Evolutionary conservation across 2,329 filamentous ascomycete species (phyloP).

Genomic region (Aspergillus puulaauensis): DNA sequence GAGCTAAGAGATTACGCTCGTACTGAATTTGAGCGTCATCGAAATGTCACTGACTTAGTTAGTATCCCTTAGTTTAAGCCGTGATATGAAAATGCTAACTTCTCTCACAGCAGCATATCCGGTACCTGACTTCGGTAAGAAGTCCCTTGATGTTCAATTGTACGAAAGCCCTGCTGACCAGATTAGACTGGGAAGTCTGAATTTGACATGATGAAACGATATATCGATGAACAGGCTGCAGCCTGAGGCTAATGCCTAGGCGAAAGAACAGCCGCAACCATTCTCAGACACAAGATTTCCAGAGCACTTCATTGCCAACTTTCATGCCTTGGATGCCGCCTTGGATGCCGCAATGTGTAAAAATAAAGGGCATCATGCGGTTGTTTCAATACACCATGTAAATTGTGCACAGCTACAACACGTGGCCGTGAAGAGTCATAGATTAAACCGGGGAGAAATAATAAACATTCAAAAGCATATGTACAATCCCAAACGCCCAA

Average conservation of each 20-base stretch:
- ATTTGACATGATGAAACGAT: conserved; percentile 47
- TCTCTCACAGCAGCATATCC: conserved; percentile 39
- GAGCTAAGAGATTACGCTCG: conserved; percentile 46
- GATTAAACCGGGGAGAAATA: neutral
- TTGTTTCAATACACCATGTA: neutral
- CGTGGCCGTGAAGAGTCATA: neutral
- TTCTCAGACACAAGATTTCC: neutral
- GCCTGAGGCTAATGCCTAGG: conserved; percentile 14
- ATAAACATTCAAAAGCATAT: conserved; percentile 3
- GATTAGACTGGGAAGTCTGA: conserved; percentile 46
- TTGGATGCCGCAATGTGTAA: neutral
- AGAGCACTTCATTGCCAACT: neutral
- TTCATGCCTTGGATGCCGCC: neutral
- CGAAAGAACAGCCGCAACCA: neutral
- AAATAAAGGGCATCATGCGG: neutral
- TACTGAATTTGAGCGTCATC: conserved; percentile 45
- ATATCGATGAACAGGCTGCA: conserved; percentile 45
- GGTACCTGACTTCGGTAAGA: conserved; percentile 46
- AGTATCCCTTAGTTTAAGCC: conserved; percentile 9
- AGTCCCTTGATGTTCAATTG: neutral
- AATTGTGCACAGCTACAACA: neutral
- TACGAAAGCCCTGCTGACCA: neutral
- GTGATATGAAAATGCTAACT: conserved; percentile 1
- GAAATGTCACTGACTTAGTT: conserved; percentile 43
- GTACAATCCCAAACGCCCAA: conserved; percentile 4